Evolutionary conservation across 805 yeast species (phyloP).

Genomic region (Yamadazyma sp.): DNA sequence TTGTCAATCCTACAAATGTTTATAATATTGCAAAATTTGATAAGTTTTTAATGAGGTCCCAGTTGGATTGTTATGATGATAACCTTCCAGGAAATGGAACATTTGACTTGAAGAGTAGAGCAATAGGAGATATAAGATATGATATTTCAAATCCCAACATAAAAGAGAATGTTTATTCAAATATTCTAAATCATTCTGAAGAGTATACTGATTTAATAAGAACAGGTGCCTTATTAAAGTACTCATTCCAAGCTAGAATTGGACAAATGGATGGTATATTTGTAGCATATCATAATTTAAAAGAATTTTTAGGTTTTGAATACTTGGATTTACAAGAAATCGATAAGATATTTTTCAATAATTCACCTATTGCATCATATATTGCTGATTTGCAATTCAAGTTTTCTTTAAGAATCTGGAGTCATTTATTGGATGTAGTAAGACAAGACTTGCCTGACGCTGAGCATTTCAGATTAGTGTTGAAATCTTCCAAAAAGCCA

Average conservation of each 20-base stretch:
- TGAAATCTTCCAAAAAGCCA: conserved; percentile 10
- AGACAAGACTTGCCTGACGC: conserved; percentile 21
- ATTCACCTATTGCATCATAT: conserved; percentile 30
- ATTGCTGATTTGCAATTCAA: conserved; percentile 71
- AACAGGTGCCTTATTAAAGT: conserved; percentile 73
- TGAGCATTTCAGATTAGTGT: conserved; percentile 8
- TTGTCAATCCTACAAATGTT: conserved; percentile 19
- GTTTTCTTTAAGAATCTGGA: conserved; percentile 52
- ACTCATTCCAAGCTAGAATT: conserved; percentile 85
- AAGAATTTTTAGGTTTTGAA: conserved; percentile 83
- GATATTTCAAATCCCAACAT: conserved; percentile 62
- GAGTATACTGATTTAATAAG: conserved; percentile 75
- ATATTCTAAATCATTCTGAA: conserved; percentile 1
- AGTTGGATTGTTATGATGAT: conserved; percentile 76
- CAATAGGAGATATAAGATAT: conserved; percentile 80
- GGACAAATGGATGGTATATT: conserved; percentile 98
- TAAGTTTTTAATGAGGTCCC: conserved; percentile 80
- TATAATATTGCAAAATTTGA: conserved; percentile 76
- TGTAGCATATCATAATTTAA: conserved; percentile 84
- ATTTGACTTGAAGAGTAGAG: conserved; percentile 89
- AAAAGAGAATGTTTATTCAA: conserved; percentile 24
- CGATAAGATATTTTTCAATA: conserved; percentile 44
- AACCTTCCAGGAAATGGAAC: conserved; percentile 87
- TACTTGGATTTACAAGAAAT: conserved; percentile 74
- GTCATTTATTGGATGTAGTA: conserved; percentile 25